A percentile compares a stretch with the other conserved stretches of the same genome.
Evolutionary conservation across 768 basidiomycete species (phyloP).

Genomic region (Cantharellus anzutake): DNA sequence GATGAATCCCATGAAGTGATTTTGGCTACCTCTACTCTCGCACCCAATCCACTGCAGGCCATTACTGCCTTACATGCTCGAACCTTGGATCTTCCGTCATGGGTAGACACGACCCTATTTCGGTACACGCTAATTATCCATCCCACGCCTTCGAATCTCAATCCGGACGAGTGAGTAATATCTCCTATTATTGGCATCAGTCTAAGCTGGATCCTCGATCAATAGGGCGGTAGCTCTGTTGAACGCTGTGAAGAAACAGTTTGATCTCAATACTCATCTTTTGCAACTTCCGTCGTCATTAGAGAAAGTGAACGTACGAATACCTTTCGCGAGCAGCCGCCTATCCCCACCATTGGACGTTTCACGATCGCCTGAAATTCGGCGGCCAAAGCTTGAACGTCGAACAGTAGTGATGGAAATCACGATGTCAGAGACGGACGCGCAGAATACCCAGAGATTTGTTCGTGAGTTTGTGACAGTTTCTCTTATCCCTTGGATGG

Average conservation of each 20-base stretch:
- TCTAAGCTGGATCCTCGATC: not conserved
- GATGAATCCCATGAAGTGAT: constrained; percentile 33
- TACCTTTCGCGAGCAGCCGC: constrained; percentile 36
- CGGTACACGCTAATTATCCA: constrained; percentile 66
- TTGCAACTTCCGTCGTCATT: constrained; percentile 32
- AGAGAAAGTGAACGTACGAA: constrained; percentile 1
- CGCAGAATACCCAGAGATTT: constrained; percentile 55
- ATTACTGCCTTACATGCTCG: constrained; percentile 58
- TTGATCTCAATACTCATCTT: constrained; percentile 57
- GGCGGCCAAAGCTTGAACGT: not conserved
- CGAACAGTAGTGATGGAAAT: constrained; percentile 18
- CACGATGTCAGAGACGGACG: constrained; percentile 48
- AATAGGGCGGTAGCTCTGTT: constrained; percentile 54
- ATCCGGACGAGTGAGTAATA: constrained; percentile 55
- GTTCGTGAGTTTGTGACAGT: constrained; percentile 75
- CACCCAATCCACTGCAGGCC: constrained; percentile 64
- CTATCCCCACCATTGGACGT: constrained; percentile 29
- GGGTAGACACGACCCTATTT: constrained; percentile 52
- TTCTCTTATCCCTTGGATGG: constrained; percentile 93
- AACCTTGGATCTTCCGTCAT: constrained; percentile 46
- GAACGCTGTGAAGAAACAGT: constrained; percentile 79
- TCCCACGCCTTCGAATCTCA: constrained; percentile 39
- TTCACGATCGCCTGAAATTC: not conserved
- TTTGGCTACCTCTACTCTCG: constrained; percentile 61
- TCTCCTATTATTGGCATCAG: not conserved